phyloP scores from a whole-genome alignment of 163 green algal genomes.

The Scenedesmus sp. region DNA sequence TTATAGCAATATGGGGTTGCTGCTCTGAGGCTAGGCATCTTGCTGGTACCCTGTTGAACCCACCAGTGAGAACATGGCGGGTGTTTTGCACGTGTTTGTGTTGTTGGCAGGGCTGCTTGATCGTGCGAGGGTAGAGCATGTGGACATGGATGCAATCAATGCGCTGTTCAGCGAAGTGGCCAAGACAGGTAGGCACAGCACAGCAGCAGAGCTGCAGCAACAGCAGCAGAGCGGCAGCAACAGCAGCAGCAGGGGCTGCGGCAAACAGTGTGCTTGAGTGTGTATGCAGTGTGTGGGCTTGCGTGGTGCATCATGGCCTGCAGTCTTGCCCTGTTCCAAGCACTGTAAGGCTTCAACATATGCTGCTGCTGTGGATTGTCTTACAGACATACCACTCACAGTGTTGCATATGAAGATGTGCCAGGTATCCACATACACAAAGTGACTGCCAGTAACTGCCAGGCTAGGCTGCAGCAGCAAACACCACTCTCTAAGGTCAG shows the following conservation, averaged over 20 bases:
- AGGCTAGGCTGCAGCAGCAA: too few species aligned
- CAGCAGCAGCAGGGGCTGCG: constrained; percentile 1
- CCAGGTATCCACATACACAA: too few species aligned
- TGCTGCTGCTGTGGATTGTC: too few species aligned
- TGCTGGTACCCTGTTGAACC: background rate
- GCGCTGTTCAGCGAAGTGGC: constrained; percentile 32
- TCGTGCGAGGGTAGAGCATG: background rate
- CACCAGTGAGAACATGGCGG: background rate
- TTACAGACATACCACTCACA: too few species aligned
- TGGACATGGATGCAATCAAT: constrained; percentile 34
- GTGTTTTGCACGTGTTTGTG: background rate
- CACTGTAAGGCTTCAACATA: too few species aligned
- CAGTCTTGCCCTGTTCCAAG: too few species aligned
- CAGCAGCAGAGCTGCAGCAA: background rate
- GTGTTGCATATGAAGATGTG: too few species aligned
- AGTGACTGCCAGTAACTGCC: too few species aligned
- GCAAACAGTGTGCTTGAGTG: too few species aligned
- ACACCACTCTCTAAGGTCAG: background rate
- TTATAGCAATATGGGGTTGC: too few species aligned
- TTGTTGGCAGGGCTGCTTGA: background rate
- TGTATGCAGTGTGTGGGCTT: background rate
- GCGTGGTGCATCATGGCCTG: background rate
- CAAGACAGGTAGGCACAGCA: constrained; percentile 4
- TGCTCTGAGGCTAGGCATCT: background rate
- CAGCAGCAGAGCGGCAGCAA: constrained; percentile 21